These are phyloP conservation scores for Limtongia smithiae DNA, from an alignment of 805 yeast genomes.

Conservation along the genomic window DNA sequence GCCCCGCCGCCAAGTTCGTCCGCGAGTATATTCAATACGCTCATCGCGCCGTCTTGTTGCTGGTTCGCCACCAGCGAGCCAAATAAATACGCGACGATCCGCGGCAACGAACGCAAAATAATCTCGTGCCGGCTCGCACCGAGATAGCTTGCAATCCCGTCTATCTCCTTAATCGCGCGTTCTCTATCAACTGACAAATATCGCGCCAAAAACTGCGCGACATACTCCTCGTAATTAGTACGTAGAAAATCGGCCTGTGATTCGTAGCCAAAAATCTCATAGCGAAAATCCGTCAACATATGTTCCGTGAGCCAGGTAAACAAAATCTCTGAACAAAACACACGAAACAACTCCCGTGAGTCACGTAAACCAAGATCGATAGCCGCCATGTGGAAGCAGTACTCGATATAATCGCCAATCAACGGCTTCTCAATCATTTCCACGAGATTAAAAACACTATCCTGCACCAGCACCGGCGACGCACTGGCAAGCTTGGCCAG, in stretches of 20 bases:
- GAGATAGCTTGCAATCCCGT: neutral
- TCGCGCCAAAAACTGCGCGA: constrained; percentile 12
- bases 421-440: constrained; percentile 1
- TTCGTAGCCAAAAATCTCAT: constrained; percentile 22
- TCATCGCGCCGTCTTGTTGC: neutral
- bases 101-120: neutral
- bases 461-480: neutral
- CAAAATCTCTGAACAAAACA: constrained; percentile 12
- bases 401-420: constrained; percentile 44
- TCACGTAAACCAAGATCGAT: constrained; percentile 33
- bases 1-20: neutral
- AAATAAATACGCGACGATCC: constrained; percentile 3
- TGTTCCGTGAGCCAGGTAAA: constrained; percentile 11
- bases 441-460: constrained; percentile 7
- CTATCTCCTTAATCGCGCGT: neutral
- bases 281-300: constrained; percentile 4
- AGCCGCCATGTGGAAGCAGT: constrained; percentile 51
- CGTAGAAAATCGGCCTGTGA: constrained; percentile 12
- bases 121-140: neutral
- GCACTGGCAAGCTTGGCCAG: neutral
- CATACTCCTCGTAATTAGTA: constrained; percentile 2
- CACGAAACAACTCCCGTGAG: constrained; percentile 13
- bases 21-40: neutral
- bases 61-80: neutral
- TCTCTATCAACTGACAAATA: neutral